Base-by-base conservation (phyloP, 1,284 basidiomycete genomes). In the Phaffia rhodozyma region DNA sequence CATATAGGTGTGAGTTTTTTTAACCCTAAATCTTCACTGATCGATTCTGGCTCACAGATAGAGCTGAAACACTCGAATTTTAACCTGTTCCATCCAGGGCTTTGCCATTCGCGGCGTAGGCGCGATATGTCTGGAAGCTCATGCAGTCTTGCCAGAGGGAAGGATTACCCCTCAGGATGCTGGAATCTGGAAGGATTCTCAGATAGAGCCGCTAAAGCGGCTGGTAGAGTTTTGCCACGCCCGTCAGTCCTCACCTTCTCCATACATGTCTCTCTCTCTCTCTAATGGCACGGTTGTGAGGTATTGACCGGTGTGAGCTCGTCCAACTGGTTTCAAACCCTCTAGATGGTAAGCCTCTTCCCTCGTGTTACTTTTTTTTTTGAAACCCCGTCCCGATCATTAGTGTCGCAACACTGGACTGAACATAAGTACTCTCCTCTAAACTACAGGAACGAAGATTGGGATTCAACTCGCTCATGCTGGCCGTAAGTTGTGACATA, bases 381-480 rank as follows among this genome's bases (percentile, higher is more conserved):
- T n/a, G n/a, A n/a, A n/a, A n/a, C n/a, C n/a, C n/a, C n/a, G n/a
- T n/a, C n/a, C n/a, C n/a, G n/a, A n/a, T n/a, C n/a, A n/a, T n/a
- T n/a, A n/a, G n/a, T n/a, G n/a, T n/a, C n/a, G n/a, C n/a, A n/a
- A n/a, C n/a, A n/a, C n/a, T n/a, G n/a, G n/a, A n/a, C n/a, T n/a
- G n/a, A n/a, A n/a, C n/a, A n/a, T n/a, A n/a, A n/a, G n/a, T n/a
- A n/a, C n/a, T n/a, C n/a, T n/a, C n/a, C 38, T 50, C 25, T 23
- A 18, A 32, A 23, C 11, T 0, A 57, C 69, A 56, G 61, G 63
- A 2, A 73, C 72, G 53, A 81, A 80, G 67, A 83, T 91, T 25
- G 89, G 83, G 9, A 82, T 93, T 58, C 90, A 93, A 73, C 80
- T 93, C 20, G 83, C 82, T 0, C 89, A 90, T 72, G 86, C 86